Evolutionary conservation across 495 filamentous ascomycete genomes (phyloP), one percentile per base, ranked within the genome.

Genomic region (Penicillium paradoxum): DNA sequence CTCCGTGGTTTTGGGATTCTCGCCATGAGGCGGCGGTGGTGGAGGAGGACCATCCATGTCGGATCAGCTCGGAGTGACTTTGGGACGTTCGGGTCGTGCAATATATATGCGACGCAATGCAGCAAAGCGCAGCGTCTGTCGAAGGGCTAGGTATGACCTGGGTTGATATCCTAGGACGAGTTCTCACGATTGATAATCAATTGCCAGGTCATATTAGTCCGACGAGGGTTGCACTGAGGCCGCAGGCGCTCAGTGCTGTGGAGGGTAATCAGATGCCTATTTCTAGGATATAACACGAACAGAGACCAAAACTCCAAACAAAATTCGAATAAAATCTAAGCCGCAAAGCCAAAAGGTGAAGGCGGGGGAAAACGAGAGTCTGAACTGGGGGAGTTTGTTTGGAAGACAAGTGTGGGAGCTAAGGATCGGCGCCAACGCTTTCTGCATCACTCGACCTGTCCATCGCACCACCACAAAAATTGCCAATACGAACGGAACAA

Each of bases 1-100:
- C 36, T 76, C 49, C 24, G 67, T 74, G 30, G 69, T 81, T 54
- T 84, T 76, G 45, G 84, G 82, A 45, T 77, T 82, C 43, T 80
- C 77, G 68, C 87, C 86, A 69, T 91, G 87, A 30, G 83, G 83
- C 55, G 83, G 87, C 33, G 79, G 79, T 21, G 79, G 79, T 17
- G 78, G 79, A 13, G 85, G 84, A 50, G 83, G 83, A 42, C 62
- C 68, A 49, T 75, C 72, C 73, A 76, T 76, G 14, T 51, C 53
- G 18, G 48, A 54, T 48, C 25, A 39, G 41, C 24, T 9, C 25
- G 41, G n/a, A 30, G 7, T 14, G 40, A 43, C 14, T 14, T 27
- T 17, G 27, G 53, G 17, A 36, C 14, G 40, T 24, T 39, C 30
- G 38, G 34, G n/a, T 37, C n/a, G 34, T 37, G 30, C 32, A 21